A percentile compares a stretch with the other conserved stretches of the same genome.
Conservation (phyloP, 306 rosid genomes). For the Castanospermum australe region DNA sequence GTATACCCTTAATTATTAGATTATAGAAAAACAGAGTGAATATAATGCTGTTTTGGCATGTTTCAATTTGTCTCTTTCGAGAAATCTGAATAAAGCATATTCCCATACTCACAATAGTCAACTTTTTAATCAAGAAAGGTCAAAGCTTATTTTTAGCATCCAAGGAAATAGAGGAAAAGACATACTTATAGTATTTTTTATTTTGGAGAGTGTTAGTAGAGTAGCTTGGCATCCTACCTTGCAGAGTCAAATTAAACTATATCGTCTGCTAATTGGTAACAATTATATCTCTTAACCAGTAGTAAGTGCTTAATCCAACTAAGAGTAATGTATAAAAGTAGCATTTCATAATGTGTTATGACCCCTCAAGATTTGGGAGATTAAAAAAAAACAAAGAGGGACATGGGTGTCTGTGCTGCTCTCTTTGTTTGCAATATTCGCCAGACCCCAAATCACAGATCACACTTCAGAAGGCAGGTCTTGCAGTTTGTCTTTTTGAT, state of each 20-base stretch:
- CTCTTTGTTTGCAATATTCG: constrained; percentile 36
- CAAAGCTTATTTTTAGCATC: constrained; percentile 32
- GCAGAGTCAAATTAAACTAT: too few species aligned
- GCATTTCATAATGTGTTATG: background rate
- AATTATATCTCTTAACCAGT: too few species aligned
- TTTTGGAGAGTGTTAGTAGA: too few species aligned
- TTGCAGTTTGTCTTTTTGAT: constrained; percentile 40
- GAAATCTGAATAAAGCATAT: background rate
- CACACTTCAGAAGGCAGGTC: constrained; percentile 21
- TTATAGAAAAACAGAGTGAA: background rate
- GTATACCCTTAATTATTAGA: background rate
- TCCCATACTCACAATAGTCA: background rate
- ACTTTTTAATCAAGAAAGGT: background rate
- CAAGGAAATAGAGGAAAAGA: constrained; percentile 7
- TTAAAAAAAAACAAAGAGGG: background rate
- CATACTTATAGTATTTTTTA: background rate
- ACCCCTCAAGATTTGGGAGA: background rate
- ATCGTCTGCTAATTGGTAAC: too few species aligned
- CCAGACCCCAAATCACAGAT: constrained; percentile 30
- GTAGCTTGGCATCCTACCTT: too few species aligned
- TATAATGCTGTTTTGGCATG: constrained; percentile 10
- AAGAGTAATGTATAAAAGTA: background rate
- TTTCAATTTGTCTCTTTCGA: background rate
- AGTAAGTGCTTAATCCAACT: too few species aligned
- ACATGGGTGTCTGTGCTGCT: constrained; percentile 32